Evolutionary conservation across 2,329 filamentous ascomycete genomes (phyloP), one percentile per base, ranked within the genome.

Genomic region (Alternaria conjuncta): DNA sequence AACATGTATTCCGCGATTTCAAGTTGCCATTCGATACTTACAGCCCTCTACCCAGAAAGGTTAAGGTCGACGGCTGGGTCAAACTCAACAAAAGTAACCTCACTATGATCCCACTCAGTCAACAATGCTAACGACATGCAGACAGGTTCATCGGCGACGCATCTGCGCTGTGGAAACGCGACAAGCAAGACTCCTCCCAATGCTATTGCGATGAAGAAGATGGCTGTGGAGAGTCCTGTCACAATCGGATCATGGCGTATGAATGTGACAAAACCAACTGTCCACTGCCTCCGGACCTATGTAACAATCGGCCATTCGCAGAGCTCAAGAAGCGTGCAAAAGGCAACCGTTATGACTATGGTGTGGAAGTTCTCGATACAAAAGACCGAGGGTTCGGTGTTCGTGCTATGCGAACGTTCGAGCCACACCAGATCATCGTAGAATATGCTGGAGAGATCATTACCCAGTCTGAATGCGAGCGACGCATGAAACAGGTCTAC

Each of bases 381-480:
- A 82, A 84, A 20, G 92, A 97, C 80, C 90, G 94, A 62, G 96
- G 96, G 26, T 94, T 95, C 78, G 96, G 96, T 56, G 93, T 99
- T 54, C 91, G 96, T 65, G 93, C 92, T 77, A 97, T 95, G 81
- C 89, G 96, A 50, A 91, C 89, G 65, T 99, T 98, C 78, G 86
- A 90, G 61, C 88, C 94, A 1, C 90, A 95, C 74, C 94, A 98
- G 82, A 97, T 99, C 78, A 98, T 99, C 76, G 95, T 98, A 82
- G 96, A 99, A 77, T 99, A 99, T 77, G 95, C 94, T 0, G 96
- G 96, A 44, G 96, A 99, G 81, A 97, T 99, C 71, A 97, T 99
- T 75, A 97, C 94, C 0, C 93, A 97, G 76, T 90, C 90, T 28
- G 96, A 99, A 79, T 97, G 94, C 75, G 94, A 98, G 78, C 88